Evolutionary conservation across 2,329 filamentous ascomycete species (phyloP).

Genomic region (Apiospora hydei): DNA sequence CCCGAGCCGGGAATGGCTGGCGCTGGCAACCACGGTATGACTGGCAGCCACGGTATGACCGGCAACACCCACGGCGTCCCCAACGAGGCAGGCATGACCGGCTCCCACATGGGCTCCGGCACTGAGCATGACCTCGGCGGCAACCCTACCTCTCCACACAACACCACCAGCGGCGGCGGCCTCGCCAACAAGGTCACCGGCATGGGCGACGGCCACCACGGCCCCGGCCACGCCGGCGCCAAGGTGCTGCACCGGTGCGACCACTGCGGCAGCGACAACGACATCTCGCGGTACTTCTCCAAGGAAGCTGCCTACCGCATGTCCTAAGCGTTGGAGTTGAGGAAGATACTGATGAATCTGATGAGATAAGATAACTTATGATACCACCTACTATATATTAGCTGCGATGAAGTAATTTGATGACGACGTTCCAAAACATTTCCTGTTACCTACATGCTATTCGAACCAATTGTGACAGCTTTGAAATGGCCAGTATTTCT

Average conservation of each 20-base stretch:
- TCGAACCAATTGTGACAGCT: no score
- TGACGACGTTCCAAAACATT: background rate
- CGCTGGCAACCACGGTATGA: background rate
- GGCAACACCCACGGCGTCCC: background rate
- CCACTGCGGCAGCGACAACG: slow-evolving; percentile 33
- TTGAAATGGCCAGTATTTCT: no score
- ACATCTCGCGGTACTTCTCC: slow-evolving; percentile 36
- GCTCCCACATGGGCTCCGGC: background rate
- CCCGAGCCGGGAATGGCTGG: background rate
- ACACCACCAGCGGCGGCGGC: background rate
- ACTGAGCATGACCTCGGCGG: background rate
- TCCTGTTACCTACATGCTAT: background rate
- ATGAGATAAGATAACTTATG: background rate
- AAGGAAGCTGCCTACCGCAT: slow-evolving; percentile 36
- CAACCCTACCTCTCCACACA: no score
- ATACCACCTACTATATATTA: background rate
- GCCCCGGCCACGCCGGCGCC: slow-evolving; percentile 33
- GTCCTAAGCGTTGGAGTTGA: slow-evolving; percentile 8
- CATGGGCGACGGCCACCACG: slow-evolving; percentile 29
- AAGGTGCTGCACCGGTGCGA: slow-evolving; percentile 34
- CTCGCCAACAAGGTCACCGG: background rate
- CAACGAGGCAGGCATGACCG: background rate
- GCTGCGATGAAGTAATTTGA: background rate
- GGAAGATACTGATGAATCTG: background rate
- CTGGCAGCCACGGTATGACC: background rate